phyloP scores from a whole-genome alignment of 768 basidiomycete genomes.

The Russula sp. region DNA sequence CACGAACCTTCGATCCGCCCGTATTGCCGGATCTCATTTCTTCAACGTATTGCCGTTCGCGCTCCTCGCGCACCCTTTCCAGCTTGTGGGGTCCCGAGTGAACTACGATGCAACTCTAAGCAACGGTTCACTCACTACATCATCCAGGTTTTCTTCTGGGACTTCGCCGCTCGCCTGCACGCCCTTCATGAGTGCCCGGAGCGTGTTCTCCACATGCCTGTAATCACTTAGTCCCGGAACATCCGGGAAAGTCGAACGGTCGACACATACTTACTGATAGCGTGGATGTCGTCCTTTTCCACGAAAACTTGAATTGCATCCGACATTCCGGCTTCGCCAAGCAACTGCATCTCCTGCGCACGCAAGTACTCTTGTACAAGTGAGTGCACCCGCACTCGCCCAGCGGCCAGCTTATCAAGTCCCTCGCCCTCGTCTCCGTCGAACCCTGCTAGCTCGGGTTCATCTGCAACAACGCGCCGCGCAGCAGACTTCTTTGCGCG shows the following conservation, averaged over 20 bases:
- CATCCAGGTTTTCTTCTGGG: constrained; percentile 69
- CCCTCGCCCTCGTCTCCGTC: constrained; percentile 37
- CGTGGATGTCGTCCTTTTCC: constrained; percentile 94
- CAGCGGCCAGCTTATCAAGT: constrained; percentile 34
- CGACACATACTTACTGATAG: constrained; percentile 72
- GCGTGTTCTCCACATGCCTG: constrained; percentile 58
- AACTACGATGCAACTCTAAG: neutral
- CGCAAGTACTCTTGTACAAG: constrained; percentile 88
- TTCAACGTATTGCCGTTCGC: constrained; percentile 56
- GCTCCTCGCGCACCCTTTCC: constrained; percentile 58
- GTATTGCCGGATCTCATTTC: constrained; percentile 30
- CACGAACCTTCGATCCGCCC: neutral
- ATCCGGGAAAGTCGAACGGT: neutral
- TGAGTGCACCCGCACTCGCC: constrained; percentile 77
- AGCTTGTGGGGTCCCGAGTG: constrained; percentile 38
- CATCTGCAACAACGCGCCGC: constrained; percentile 58
- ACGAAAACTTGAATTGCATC: constrained; percentile 94
- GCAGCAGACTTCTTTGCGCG: constrained; percentile 60
- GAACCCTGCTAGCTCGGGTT: constrained; percentile 53
- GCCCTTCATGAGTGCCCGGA: constrained; percentile 58
- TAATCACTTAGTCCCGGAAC: neutral
- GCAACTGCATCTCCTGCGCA: constrained; percentile 87
- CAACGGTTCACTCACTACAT: constrained; percentile 43
- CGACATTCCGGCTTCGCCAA: constrained; percentile 86
- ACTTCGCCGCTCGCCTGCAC: constrained; percentile 59